Base-by-base conservation (phyloP, 495 filamentous ascomycete genomes). In the Elasticomyces elasticus region DNA sequence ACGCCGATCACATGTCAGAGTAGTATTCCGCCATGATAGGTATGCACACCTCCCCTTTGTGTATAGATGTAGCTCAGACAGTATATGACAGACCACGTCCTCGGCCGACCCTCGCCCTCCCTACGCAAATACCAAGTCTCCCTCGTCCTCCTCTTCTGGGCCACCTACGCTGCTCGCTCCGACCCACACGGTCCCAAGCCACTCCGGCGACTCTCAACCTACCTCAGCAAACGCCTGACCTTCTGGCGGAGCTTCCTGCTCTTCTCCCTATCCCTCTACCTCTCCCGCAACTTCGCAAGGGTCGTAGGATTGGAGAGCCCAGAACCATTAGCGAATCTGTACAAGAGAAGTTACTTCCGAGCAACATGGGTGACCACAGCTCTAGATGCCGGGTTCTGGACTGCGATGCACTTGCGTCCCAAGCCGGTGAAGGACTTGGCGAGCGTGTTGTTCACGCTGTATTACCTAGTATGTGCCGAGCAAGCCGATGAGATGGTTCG, bases 311-410 rank as follows among this genome's bases (percentile, higher is more conserved):
- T 98, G 31, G 92, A 95, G 62, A 86, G 83, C 56, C 92, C 92
- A 13, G 92, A 98, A 54, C 92, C 92, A 20, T 74, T 98, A 59
- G 85, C 89, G 47, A 95, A 95, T 66, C 83, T 97, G 62, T 98
- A 98, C 70, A 87, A 84, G 42, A 76, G 88, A 42, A 82, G 86
- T n/a, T 98, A 94, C 71, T 98, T 96, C 70, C 83, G 94, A 44
- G 94, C 92, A 63, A 97, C 92, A 73, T 97, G 91, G 92, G 80
- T 95, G 22, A 84, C 91, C 35, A 98, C 92, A 0, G 92, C 88
- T 0, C 68, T 98, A 52, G 92, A 98, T 66, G 92, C 92, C 10
- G 92, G 92, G 0, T 98, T 95, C 68, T 98, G 92, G 92, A 94
- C 89, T 0, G 94, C 92, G 5, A 98, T 98, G 92, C 84, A 81